Evolutionary conservation across 1,284 basidiomycete genomes (phyloP), one percentile per base, ranked within the genome.

Genomic region (Tilletiaria anomala): DNA sequence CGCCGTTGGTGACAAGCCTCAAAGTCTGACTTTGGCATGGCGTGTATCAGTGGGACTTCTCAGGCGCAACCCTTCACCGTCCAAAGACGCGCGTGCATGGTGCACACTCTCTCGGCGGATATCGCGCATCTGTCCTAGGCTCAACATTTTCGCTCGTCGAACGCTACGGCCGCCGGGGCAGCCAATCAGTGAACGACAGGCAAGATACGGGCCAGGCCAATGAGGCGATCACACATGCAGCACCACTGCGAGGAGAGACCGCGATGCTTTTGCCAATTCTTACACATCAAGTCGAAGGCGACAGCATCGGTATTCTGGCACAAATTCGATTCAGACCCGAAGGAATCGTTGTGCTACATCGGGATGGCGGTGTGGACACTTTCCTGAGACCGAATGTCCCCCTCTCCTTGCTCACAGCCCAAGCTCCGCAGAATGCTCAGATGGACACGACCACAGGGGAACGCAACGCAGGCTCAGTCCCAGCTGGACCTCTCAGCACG

Each of bases 1-100:
- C n/a, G n/a, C n/a, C n/a, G n/a, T 2, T 14, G 12, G 8, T 34
- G 11, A 16, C n/a, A 8, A 6, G 17, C n/a, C 32, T 5, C 17
- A 10, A 16, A 34, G 8, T 16, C 8, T 18, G n/a, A 16, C 6
- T 10, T 5, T 10, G 32, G 17, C 6, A 12, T 34, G 32, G n/a
- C n/a, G n/a, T n/a, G n/a, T n/a, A n/a, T n/a, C n/a, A n/a, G 23
- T 42, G 40, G 35, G 23, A 33, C n/a, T 42, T 42, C 15, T 35
- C 18, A 24, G 8, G 32, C 16, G 56, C 55, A 5, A 49, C 50
- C 3, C 45, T 60, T 8, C 48, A 52, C n/a, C 21, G 51, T 19
- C 53, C 58, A 10, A 57, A 56, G 37, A 39, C 39, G 19, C 48
- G 54, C 8, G n/a, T 15, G 6, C 24, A 32, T 29, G 26, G 10